Percentiles rank a stretch among this genome's conserved stretches.
Evolutionary conservation across 1,139 yeast genomes (phyloP).

Genomic region (Torulaspora globosa): DNA sequence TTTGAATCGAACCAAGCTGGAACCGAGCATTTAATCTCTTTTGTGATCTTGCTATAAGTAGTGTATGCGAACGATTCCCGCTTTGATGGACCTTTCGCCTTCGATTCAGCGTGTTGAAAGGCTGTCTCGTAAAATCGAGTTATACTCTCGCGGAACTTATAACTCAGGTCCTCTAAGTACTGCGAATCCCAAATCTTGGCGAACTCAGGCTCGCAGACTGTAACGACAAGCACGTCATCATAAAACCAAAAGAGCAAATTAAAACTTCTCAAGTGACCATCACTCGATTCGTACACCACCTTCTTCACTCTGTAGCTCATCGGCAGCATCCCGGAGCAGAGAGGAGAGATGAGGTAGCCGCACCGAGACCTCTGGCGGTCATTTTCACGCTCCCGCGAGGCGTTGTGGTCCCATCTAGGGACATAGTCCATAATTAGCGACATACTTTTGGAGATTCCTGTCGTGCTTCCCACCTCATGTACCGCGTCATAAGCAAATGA

Average conservation of each 20-base stretch:
- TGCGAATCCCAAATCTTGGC: slow-evolving; percentile 30
- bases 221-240: slow-evolving; percentile 26
- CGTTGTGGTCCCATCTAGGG: slow-evolving; percentile 21
- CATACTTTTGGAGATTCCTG: slow-evolving; percentile 34
- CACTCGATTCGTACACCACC: slow-evolving; percentile 20
- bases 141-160: slow-evolving; percentile 25
- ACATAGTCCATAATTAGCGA: slow-evolving; percentile 31
- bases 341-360: slow-evolving; percentile 34
- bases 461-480: slow-evolving; percentile 36
- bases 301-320: slow-evolving; percentile 25
- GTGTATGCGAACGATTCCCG: slow-evolving; percentile 22
- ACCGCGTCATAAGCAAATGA: slow-evolving; percentile 36
- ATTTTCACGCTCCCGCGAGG: background rate
- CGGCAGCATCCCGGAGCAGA: slow-evolving; percentile 25
- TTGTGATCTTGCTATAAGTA: slow-evolving; percentile 16
- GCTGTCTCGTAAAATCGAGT: slow-evolving; percentile 21
- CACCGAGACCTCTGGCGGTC: slow-evolving; percentile 13
- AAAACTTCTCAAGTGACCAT: slow-evolving; percentile 15
- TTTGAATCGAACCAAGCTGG: slow-evolving; percentile 19
- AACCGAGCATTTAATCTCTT: slow-evolving; percentile 22
- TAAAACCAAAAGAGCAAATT: slow-evolving; percentile 34
- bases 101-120: background rate
- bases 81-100: slow-evolving; percentile 6
- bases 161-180: slow-evolving; percentile 28
- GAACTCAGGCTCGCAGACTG: slow-evolving; percentile 28